phyloP scores from a whole-genome alignment of 2,329 filamentous ascomycete species.

The Sclerotinia nivalis region DNA sequence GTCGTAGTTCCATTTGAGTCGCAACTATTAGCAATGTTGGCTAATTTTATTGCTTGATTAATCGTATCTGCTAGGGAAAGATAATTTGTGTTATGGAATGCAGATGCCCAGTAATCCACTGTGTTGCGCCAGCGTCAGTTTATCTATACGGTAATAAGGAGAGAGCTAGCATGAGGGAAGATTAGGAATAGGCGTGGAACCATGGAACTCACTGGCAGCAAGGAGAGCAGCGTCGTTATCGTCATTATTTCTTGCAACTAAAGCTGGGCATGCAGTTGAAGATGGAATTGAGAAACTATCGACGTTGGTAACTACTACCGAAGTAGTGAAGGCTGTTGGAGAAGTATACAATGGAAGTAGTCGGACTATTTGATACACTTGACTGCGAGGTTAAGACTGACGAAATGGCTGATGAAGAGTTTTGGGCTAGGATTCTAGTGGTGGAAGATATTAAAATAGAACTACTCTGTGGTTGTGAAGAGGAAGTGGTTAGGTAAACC shows the following conservation, averaged over 20 bases:
- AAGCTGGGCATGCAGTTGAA: background rate
- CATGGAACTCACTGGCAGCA: background rate
- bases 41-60: background rate
- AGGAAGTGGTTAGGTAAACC: background rate
- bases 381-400: background rate
- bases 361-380: background rate
- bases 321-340: too few relatives aligned
- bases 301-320: background rate
- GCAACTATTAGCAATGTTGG: background rate
- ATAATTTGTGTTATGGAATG: background rate
- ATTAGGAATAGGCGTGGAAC: background rate
- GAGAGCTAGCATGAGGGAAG: background rate
- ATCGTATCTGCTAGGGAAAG: background rate
- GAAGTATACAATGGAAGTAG: too few relatives aligned
- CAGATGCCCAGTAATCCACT: background rate
- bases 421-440: background rate
- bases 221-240: background rate
- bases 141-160: too few relatives aligned
- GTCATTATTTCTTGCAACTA: background rate
- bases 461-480: background rate
- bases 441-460: background rate
- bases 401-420: background rate
- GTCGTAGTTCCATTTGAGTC: background rate
- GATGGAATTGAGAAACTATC: background rate
- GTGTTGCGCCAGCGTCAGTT: rapidly evolving